phyloP scores from a whole-genome alignment of 1,284 basidiomycete genomes.

The Rhodotorula sp. region DNA sequence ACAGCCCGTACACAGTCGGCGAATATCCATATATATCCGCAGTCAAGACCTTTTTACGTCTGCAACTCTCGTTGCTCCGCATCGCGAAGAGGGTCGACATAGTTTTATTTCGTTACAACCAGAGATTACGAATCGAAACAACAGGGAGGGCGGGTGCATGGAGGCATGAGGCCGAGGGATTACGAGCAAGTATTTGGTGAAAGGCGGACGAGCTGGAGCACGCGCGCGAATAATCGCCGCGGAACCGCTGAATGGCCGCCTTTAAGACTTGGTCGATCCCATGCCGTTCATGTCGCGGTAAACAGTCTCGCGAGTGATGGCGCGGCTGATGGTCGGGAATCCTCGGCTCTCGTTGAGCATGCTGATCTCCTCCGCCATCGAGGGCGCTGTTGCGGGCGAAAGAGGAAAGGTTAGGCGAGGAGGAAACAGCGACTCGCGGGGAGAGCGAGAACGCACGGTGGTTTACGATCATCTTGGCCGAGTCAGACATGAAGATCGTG shows the following conservation, averaged over 20 bases:
- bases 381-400: neutral
- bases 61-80: too few species aligned
- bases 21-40: too few species aligned
- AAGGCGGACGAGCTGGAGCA: neutral
- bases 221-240: neutral
- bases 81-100: too few species aligned
- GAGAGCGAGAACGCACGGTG: neutral
- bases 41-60: too few species aligned
- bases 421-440: neutral
- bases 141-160: neutral
- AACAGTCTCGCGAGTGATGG: conserved; percentile 29
- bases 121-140: neutral
- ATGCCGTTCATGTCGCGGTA: conserved; percentile 15
- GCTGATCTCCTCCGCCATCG: conserved; percentile 13
- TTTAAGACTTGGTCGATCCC: conserved; percentile 3
- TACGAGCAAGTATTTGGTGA: neutral
- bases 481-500: conserved; percentile 34
- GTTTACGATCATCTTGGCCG: conserved; percentile 24
- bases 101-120: too few species aligned
- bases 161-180: neutral
- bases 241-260: neutral
- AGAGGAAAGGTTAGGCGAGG: conserved; percentile 3
- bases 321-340: conserved; percentile 13
- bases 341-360: conserved; percentile 28
- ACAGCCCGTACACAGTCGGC: too few species aligned